Evolutionary conservation across 345 rosid genomes (phyloP).

Genomic region (Rubroshorea leprosula): DNA sequence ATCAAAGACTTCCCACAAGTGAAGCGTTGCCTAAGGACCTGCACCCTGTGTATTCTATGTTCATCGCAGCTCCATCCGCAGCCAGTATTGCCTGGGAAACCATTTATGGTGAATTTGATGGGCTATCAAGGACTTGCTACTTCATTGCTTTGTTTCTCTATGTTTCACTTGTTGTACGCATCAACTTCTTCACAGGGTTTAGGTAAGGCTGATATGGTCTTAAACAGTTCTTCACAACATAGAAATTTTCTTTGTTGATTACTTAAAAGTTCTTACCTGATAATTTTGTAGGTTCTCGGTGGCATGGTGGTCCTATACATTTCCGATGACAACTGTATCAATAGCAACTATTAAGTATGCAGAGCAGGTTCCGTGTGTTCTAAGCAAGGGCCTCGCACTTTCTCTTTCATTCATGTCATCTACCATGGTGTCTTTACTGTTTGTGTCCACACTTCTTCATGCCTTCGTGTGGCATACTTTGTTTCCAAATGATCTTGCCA

Average conservation of each 20-base stretch:
- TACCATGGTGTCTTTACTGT: slow-evolving; percentile 61
- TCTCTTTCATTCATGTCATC: slow-evolving; percentile 73
- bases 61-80: slow-evolving; percentile 95
- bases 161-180: slow-evolving; percentile 61
- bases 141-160: slow-evolving; percentile 87
- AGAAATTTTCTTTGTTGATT: neutral
- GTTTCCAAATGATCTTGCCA: slow-evolving; percentile 89
- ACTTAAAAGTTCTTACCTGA: neutral
- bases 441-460: slow-evolving; percentile 70
- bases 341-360: slow-evolving; percentile 89
- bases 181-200: slow-evolving; percentile 94
- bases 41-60: slow-evolving; percentile 95
- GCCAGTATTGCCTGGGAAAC: slow-evolving; percentile 90
- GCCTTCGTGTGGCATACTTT: slow-evolving; percentile 64
- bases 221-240: neutral
- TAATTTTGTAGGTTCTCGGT: slow-evolving; percentile 63
- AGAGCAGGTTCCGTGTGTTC: slow-evolving; percentile 58
- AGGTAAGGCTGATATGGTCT: slow-evolving; percentile 49
- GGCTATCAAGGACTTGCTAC: slow-evolving; percentile 70
- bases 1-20: slow-evolving; percentile 84
- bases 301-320: slow-evolving; percentile 98
- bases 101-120: slow-evolving; percentile 79
- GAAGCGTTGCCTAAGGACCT: slow-evolving; percentile 92
- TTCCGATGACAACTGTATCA: slow-evolving; percentile 89
- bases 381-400: slow-evolving; percentile 63